Percentiles rank a stretch among this genome's conserved stretches.
These are phyloP conservation scores for Verticillium nonalfalfae DNA, from an alignment of 2,329 filamentous ascomycete species.

Conservation along the genomic window DNA sequence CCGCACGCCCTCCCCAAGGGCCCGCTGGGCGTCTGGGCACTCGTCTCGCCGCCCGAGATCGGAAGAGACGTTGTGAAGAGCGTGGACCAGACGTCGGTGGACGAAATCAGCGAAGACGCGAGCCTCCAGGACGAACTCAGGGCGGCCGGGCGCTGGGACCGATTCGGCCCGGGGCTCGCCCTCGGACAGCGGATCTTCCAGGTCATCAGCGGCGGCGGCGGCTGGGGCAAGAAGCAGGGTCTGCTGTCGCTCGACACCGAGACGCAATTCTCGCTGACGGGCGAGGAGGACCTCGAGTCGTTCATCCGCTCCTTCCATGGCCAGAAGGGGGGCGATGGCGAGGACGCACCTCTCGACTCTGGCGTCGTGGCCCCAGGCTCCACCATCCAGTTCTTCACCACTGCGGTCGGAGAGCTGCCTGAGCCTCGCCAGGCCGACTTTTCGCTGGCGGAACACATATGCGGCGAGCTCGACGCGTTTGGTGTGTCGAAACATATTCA, in stretches of 20 bases:
- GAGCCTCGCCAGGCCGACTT: constrained; percentile 9
- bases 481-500: constrained; percentile 1
- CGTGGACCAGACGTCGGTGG: neutral
- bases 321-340: constrained; percentile 16
- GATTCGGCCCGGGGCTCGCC: neutral
- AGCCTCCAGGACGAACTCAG: constrained; percentile 7
- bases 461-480: constrained; percentile 4
- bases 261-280: constrained; percentile 37
- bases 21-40: constrained; percentile 65
- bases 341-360: constrained; percentile 24
- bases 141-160: constrained; percentile 5
- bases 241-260: constrained; percentile 73
- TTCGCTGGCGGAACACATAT: neutral
- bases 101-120: neutral
- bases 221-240: constrained; percentile 77
- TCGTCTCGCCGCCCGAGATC: constrained; percentile 46
- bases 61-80: no score
- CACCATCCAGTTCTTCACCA: constrained; percentile 59
- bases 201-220: constrained; percentile 67
- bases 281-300: constrained; percentile 43
- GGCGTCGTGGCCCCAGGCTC: constrained; percentile 58
- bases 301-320: constrained; percentile 33
- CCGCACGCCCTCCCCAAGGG: constrained; percentile 25
- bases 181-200: neutral
- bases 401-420: constrained; percentile 13